Evolutionary conservation across 2,329 filamentous ascomycete genomes (phyloP), one percentile per base, ranked within the genome.

Genomic region (Simplicillium sp.): DNA sequence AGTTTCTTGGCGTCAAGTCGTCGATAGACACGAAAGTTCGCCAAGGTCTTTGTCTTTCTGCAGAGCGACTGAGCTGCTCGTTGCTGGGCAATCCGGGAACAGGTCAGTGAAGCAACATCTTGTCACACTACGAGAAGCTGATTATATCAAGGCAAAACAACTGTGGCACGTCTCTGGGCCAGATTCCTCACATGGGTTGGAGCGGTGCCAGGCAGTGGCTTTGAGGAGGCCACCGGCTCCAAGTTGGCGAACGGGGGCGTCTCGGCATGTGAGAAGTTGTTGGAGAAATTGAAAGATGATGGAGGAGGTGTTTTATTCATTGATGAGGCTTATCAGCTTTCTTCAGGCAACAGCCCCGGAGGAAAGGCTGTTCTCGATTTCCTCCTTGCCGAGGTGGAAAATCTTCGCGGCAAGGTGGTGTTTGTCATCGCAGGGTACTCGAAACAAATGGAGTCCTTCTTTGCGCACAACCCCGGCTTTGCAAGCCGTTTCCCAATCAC

Each of bases 311-410:
- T 80, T 0, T 51, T 87, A 2, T 89, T 90, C 52, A 81, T 90
- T 16, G 85, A 90, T 44, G 84, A 90, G 55, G 83, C 84, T 0
- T 88, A 90, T 50, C 84, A 89, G 47, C 65, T 90, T 0, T 70
- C 76, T 0, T 75, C 74, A 1, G 72, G 72, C 0, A 73, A 75
- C 41, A 82, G 62, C 16, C 50, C 54, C 3, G 74, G 73, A 1
- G 83, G 84, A 0, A 64, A 60, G 1, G 69, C 71, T 0, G 81
- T 87, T 0, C 62, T 90, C 0, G 83, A 90, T 46, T 85, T 72
- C 44, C 63, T 90, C 0, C 70, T 90, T 0, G n/a, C n/a, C n/a
- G n/a, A n/a, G n/a, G n/a, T n/a, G n/a, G n/a, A n/a, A n/a, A n/a
- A n/a, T n/a, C n/a, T n/a, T n/a, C n/a, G n/a, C n/a, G n/a, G n/a